phyloP scores from a whole-genome alignment of 2,329 filamentous ascomycete genomes.

The Onygena corvina region DNA sequence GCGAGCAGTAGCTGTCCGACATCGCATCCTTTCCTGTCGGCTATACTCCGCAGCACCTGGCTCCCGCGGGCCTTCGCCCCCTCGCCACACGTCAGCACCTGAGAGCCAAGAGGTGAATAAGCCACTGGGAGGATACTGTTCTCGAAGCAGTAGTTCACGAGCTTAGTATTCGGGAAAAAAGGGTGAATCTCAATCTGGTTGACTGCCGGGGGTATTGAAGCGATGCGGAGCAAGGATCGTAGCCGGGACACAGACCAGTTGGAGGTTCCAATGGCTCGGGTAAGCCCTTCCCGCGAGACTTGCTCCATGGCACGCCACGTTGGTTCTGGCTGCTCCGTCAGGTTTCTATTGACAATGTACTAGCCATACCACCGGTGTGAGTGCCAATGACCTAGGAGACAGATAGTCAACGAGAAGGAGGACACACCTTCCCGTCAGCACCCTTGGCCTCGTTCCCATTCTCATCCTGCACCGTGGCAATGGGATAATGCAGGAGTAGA shows the following conservation, averaged over 20 bases:
- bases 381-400: slow-evolving; percentile 10
- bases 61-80: neutral
- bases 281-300: slow-evolving; percentile 47
- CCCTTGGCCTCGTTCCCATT: slow-evolving; percentile 3
- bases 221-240: slow-evolving; percentile 34
- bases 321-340: slow-evolving; percentile 50
- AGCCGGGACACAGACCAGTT: slow-evolving; percentile 53
- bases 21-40: neutral
- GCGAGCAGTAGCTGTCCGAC: neutral
- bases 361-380: neutral
- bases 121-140: slow-evolving; percentile 32
- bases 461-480: slow-evolving; percentile 24
- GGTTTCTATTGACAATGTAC: slow-evolving; percentile 51
- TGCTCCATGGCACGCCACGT: slow-evolving; percentile 59
- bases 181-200: slow-evolving; percentile 39
- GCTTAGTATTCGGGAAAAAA: slow-evolving; percentile 36
- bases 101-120: slow-evolving; percentile 30
- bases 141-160: slow-evolving; percentile 33
- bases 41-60: neutral
- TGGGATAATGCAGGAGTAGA: slow-evolving; percentile 47
- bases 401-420: slow-evolving; percentile 11
- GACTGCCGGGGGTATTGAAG: slow-evolving; percentile 33
- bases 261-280: slow-evolving; percentile 61
- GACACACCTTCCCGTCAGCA: slow-evolving; percentile 4
- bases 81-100: neutral